Base-by-base conservation (phyloP, 768 basidiomycete species). In the Ramaria sp. region DNA sequence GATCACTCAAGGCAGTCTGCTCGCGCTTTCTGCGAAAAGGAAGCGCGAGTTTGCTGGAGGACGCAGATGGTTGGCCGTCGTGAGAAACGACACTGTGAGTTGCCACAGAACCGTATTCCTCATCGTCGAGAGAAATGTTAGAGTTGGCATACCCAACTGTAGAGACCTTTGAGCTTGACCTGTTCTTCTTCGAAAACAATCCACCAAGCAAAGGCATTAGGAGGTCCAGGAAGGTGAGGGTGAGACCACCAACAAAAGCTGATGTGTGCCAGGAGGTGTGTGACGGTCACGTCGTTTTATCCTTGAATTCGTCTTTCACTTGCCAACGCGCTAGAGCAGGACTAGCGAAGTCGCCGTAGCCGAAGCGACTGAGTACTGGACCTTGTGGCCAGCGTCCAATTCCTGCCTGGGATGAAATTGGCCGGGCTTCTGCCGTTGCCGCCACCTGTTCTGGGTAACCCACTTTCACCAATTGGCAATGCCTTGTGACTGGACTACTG, bases 41-140 rank as follows among this genome's bases (percentile, higher is more conserved):
- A 0, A 78, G 67, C 56, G 63, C 74, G 52, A 77, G 67, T 62
- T 72, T 79, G 62, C 72, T 73, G 0, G 78, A 72, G 0, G 76
- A 75, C 0, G 70, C 63, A 0, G 61, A 19, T 48, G 37, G 11
- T 22, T 42, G 45, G n/a, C 3, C 20, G 42, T 31, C 19, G 24
- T 43, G 13, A 13, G 24, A 54, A 31, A 54, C 45, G 9, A 30
- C 19, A 11, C 43, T 55, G 41, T 24, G 46, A 48, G 55, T 19
- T 10, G 22, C 48, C n/a, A 57, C 46, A 47, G 43, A 33, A 30
- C 49, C 55, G 30, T 49, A 57, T 34, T 37, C 55, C 2, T 57
- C 48, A 15, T 57, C 55, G 33, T 38, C 27, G 7, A 47, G 30
- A 20, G 55, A 57, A 13, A 57, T 24, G 48, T 50, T 50, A 15